These are phyloP conservation scores for Chenopodium formosanum DNA, from an alignment of 148 eudicot species.

Conservation along the genomic window DNA sequence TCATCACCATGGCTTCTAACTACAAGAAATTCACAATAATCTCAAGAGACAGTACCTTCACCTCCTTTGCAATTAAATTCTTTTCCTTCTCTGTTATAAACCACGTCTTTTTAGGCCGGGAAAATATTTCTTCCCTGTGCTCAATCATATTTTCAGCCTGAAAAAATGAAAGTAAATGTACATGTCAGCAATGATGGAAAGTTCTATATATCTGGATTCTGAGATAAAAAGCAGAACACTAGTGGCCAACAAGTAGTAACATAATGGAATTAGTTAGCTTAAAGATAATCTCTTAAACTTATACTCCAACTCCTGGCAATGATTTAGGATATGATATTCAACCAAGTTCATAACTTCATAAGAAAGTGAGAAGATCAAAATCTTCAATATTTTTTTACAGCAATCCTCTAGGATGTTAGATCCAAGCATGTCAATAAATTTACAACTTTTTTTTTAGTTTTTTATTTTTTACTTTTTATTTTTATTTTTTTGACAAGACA, in stretches of 20 bases:
- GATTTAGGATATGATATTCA: not conserved
- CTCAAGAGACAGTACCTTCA: constrained; percentile 44
- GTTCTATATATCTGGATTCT: not conserved
- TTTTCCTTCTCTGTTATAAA: constrained; percentile 81
- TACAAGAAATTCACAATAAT: not conserved
- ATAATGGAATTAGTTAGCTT: not conserved
- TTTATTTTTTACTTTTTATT: too few relatives aligned
- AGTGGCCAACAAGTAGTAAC: not conserved
- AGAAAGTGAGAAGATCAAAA: not conserved
- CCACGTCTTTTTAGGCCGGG: constrained; percentile 88
- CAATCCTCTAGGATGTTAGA: not conserved
- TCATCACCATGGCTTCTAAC: not conserved
- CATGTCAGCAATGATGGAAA: constrained; percentile 2
- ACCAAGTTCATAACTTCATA: not conserved
- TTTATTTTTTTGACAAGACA: too few relatives aligned
- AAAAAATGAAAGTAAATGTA: constrained; percentile 2
- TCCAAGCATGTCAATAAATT: not conserved
- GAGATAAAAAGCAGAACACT: not conserved
- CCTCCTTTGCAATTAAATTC: constrained; percentile 56
- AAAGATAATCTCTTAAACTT: not conserved
- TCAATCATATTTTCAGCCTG: constrained; percentile 93
- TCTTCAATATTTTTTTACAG: too few relatives aligned
- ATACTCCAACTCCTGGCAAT: not conserved
- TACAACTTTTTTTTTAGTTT: not conserved
- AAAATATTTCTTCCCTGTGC: constrained; percentile 79